These are phyloP conservation scores for Chaetomiaceae sp. DNA, from an alignment of 2,329 filamentous ascomycete species.

Conservation along the genomic window DNA sequence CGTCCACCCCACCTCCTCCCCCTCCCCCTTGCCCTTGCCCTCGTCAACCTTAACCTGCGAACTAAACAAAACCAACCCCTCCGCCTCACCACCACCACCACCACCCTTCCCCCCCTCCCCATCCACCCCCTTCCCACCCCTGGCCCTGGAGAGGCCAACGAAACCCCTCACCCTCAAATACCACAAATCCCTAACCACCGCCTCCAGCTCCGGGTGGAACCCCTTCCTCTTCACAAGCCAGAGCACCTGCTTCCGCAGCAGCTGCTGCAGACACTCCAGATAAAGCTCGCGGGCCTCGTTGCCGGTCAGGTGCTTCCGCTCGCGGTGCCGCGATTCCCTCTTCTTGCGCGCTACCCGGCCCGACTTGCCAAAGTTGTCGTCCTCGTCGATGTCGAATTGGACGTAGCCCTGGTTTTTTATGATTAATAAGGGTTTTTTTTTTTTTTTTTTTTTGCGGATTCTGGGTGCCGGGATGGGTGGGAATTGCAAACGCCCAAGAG, in stretches of 20 bases:
- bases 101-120: slow-evolving; percentile 40
- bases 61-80: slow-evolving; percentile 48
- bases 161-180: slow-evolving; percentile 59
- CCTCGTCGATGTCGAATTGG: slow-evolving; percentile 57
- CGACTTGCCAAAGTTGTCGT: slow-evolving; percentile 62
- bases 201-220: slow-evolving; percentile 70
- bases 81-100: slow-evolving; percentile 31
- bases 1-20: neutral
- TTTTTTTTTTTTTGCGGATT: neutral
- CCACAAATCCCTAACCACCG: slow-evolving; percentile 81
- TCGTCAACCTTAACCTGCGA: slow-evolving; percentile 55
- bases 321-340: slow-evolving; percentile 52
- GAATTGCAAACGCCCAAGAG: too few species aligned
- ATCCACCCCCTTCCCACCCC: slow-evolving; percentile 31
- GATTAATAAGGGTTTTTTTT: neutral
- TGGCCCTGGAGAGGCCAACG: slow-evolving; percentile 46
- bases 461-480: too few species aligned
- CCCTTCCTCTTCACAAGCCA: slow-evolving; percentile 66
- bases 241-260: slow-evolving; percentile 75
- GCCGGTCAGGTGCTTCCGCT: slow-evolving; percentile 57
- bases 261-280: slow-evolving; percentile 76
- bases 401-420: slow-evolving; percentile 43
- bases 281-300: slow-evolving; percentile 70
- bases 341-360: slow-evolving; percentile 53
- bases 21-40: slow-evolving; percentile 22